Percentiles rank a stretch among this genome's conserved stretches.
Evolutionary conservation across 1,284 basidiomycete genomes (phyloP).

Genomic region (Meripilus lineatus): DNA sequence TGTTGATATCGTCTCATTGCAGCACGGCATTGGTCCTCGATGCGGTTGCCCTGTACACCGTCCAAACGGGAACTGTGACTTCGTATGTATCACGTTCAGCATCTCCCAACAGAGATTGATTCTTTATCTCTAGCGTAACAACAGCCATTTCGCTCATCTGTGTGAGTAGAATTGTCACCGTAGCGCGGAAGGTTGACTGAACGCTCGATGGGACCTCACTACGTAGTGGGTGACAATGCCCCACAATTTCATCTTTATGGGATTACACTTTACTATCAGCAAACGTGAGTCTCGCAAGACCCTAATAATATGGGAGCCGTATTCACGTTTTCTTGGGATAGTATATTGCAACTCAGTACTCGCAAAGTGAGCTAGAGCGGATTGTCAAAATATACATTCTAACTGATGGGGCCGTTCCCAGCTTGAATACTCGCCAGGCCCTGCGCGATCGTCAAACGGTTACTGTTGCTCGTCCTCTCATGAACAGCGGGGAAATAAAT

Average conservation of each 20-base stretch:
- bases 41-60: slow-evolving; percentile 39
- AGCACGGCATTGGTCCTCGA: slow-evolving; percentile 14
- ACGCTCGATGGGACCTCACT: too few relatives aligned
- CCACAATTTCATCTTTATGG: slow-evolving; percentile 41
- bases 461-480: not conserved
- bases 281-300: slow-evolving; percentile 30
- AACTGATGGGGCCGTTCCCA: not conserved
- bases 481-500: too few relatives aligned
- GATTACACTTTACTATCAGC: slow-evolving; percentile 42
- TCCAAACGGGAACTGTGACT: slow-evolving; percentile 43
- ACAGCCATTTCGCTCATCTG: slow-evolving; percentile 6
- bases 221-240: slow-evolving; percentile 45
- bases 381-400: not conserved
- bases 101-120: slow-evolving; percentile 2
- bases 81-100: slow-evolving; percentile 25
- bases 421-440: slow-evolving; percentile 20
- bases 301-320: not conserved
- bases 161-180: not conserved
- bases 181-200: not conserved
- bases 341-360: slow-evolving; percentile 35
- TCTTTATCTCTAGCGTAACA: slow-evolving; percentile 1
- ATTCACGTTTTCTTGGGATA: slow-evolving; percentile 10
- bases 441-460: slow-evolving; percentile 8
- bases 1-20: not conserved
- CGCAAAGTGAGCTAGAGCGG: slow-evolving; percentile 26